Evolutionary conservation across 257 asterid genomes (phyloP), one percentile per base, ranked within the genome.

Genomic region (Salvia rosmarinus): DNA sequence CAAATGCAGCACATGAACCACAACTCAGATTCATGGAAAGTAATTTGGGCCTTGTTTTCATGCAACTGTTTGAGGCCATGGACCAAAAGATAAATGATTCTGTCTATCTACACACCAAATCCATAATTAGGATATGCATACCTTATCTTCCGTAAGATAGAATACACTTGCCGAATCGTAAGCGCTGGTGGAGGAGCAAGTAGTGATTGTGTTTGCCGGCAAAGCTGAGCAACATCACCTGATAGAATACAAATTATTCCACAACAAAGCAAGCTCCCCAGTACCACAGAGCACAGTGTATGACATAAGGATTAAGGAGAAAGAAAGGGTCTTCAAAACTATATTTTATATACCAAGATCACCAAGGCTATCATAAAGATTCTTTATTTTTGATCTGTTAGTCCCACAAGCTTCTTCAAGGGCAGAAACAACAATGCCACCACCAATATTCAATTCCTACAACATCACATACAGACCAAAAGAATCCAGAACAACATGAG

Each of bases 151-250:
- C 82, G 87, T 19, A 90, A 92, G 44, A 54, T 68, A 67, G 87
- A 80, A 82, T 70, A 92, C 66, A 92, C 91, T 46, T 95, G 95
- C 82, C 80, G 88, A 79, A 92, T 78, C 54, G 98, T 87, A 74
- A 92, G 93, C 21, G 81, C 80, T 70, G 95, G 73, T 67, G 94
- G 96, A 57, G 95, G 89, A 70, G 89, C 95, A 80, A 90, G 96
- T 62, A 87, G 87, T 54, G 91, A 80, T 73, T 92, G 97, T 52
- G 83, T 90, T 83, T 86, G 95, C 56, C 97, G 91, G 83, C 92
- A 92, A 80, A 85, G 88, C 81, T 90, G 92, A 77, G 98, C 96
- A 84, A 88, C 98, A 86, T 92, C 98, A 82, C 98, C 98, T 92
- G 79, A 88, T 82, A 51, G 73, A 75, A 68, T 12, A 70, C 52